Evolutionary conservation across 164 flowering plant genomes (phyloP).

Genomic region (Cinnamomum chago): DNA sequence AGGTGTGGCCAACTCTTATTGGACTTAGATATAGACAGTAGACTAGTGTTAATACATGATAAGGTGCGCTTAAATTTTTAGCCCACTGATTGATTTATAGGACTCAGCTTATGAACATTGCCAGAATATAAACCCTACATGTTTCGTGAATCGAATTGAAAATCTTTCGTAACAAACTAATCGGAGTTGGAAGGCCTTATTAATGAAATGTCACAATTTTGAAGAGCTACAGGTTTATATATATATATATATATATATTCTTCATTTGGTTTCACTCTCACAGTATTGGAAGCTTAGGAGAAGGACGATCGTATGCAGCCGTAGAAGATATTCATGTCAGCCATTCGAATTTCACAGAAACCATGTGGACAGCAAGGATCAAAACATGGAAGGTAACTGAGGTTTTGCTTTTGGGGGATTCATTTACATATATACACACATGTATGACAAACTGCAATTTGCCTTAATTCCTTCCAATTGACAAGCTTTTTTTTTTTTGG

Average conservation of each 20-base stretch:
- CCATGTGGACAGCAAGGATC: constrained; percentile 53
- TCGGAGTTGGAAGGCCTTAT: too few relatives aligned
- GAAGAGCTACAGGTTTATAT: neutral
- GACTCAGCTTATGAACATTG: neutral
- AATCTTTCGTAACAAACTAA: neutral
- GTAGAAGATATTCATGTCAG: constrained; percentile 42
- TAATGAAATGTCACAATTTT: too few relatives aligned
- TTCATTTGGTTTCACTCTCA: neutral
- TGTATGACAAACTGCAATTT: neutral
- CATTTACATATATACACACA: too few relatives aligned
- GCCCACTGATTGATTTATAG: too few relatives aligned
- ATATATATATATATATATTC: too few relatives aligned
- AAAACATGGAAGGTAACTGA: constrained; percentile 40
- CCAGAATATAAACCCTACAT: neutral
- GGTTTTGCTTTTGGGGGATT: too few relatives aligned
- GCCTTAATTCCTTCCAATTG: neutral
- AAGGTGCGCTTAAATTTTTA: too few relatives aligned
- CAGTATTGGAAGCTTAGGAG: constrained; percentile 64
- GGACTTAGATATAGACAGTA: too few relatives aligned
- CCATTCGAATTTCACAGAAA: constrained; percentile 30
- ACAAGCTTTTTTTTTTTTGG: neutral
- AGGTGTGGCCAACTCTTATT: too few relatives aligned
- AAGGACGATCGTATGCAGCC: constrained; percentile 14
- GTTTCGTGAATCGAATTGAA: neutral
- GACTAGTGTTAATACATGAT: too few relatives aligned